Base-by-base conservation (phyloP, 805 yeast genomes). In the Teunomyces stri region DNA sequence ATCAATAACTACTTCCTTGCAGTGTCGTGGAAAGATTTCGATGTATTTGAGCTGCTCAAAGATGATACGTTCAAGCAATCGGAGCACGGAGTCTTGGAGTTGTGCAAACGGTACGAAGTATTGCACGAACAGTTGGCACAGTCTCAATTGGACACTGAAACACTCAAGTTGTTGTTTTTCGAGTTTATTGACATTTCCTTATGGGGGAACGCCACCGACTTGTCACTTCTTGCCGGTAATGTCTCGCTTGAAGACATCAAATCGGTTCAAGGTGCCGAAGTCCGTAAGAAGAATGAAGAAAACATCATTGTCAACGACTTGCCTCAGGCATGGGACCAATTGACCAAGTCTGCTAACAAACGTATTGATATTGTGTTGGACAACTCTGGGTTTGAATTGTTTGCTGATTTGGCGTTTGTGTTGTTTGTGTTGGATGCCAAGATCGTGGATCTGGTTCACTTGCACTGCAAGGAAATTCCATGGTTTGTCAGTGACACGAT, bases 131-230 rank as follows among this genome's bases (percentile, higher is more conserved):
- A 61, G 43, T 54, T 61, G 54, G 3, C 40, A 3, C 16, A 6
- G 5, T 29, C 20, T 25, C 13, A 13, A n/a, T 30, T 42, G 37
- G 37, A 21, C 7, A 11, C 31, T 9, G 38, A 42, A 16, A 64
- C 76, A 0, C 64, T 84, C 51, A 64, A 74, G 50, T 56, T 85
- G 10, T 69, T 89, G 39, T 91, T 90, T 72, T 79, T 75, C 51
- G 99, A 94, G 63, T 87, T 91, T 52, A 68, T 87, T 37, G 96
- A 90, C 61, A 80, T 92, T 46, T 88, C 97, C 0, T 69, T 94
- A 45, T 94, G 99, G 99, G 99, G 99, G 22, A 94, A 94, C 66
- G 97, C 98, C 15, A 89, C 97, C 3, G 99, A 94, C 66, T 76
- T 94, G 60, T 89, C 97, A 0, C 71, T 95, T 45, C 74, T 94